Evolutionary conservation across 192 early-diverging fungal genomes (phyloP).

Genomic region (Rhizophagus clarus): DNA sequence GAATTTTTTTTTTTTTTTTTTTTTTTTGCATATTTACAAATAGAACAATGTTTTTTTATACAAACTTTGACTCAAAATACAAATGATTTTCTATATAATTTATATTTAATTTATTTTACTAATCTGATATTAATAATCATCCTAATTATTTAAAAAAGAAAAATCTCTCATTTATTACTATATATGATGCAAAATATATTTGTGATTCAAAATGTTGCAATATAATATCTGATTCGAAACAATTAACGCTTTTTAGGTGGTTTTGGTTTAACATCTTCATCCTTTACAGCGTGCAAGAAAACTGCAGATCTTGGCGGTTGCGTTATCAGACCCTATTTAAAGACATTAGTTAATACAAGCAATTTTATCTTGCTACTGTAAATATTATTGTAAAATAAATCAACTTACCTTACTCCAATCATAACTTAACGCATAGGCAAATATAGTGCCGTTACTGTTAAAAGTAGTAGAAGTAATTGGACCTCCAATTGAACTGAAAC

Average conservation of each 20-base stretch:
- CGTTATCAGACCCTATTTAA: background rate
- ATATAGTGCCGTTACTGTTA: slow-evolving; percentile 79
- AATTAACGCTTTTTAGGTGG: slow-evolving; percentile 18
- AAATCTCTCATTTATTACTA: background rate
- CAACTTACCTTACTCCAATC: slow-evolving; percentile 76
- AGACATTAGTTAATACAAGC: too few relatives aligned
- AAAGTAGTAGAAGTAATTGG: slow-evolving; percentile 79
- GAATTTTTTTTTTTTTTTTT: too few relatives aligned
- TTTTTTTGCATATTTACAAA: too few relatives aligned
- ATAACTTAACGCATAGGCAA: slow-evolving; percentile 91
- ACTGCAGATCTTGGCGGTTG: background rate
- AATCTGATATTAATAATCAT: too few relatives aligned
- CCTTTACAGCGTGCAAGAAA: slow-evolving; percentile 30
- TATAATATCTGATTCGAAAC: background rate
- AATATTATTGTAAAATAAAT: background rate
- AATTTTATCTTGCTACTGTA: background rate
- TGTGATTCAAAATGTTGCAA: background rate
- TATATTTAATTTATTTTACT: too few relatives aligned
- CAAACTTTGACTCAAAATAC: too few relatives aligned
- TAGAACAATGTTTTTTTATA: too few relatives aligned
- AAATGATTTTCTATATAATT: too few relatives aligned
- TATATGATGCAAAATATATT: background rate
- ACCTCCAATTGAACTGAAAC: slow-evolving; percentile 60
- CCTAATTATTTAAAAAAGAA: too few relatives aligned
- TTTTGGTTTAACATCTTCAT: slow-evolving; percentile 32